phyloP scores from a whole-genome alignment of 768 basidiomycete genomes.

The Crucibulum laeve region DNA sequence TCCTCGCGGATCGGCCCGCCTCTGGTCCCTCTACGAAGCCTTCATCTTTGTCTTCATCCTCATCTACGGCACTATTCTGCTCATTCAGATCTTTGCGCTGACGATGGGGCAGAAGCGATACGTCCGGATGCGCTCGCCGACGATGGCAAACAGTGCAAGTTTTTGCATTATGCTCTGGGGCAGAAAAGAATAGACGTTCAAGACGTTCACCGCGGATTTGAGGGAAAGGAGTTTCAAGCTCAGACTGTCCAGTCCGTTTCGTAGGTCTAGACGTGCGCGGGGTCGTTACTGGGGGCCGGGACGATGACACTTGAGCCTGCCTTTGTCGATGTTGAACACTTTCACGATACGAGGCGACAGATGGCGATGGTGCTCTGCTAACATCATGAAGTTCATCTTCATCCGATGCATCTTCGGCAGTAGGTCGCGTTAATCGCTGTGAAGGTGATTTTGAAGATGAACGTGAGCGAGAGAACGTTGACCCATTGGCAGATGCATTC shows the following conservation, averaged over 20 bases:
- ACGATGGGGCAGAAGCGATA: too few species aligned
- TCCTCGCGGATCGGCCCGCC: slow-evolving; percentile 11
- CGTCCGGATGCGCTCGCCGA: too few species aligned
- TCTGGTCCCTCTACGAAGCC: slow-evolving; percentile 42
- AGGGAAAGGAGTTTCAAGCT: slow-evolving; percentile 64
- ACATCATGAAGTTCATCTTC: slow-evolving; percentile 3
- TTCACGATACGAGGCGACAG: not conserved
- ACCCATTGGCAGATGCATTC: slow-evolving; percentile 22
- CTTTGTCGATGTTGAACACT: not conserved
- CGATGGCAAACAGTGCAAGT: slow-evolving; percentile 68
- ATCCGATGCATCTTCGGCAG: slow-evolving; percentile 12
- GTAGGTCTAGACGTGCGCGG: not conserved
- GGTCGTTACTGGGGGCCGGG: slow-evolving; percentile 5
- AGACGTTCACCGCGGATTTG: slow-evolving; percentile 75
- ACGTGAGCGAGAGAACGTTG: not conserved
- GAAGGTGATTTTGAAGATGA: slow-evolving; percentile 3
- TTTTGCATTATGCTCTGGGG: slow-evolving; percentile 67
- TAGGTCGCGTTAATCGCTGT: not conserved
- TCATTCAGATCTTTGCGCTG: too few species aligned
- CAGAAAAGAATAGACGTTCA: slow-evolving; percentile 78
- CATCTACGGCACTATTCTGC: slow-evolving; percentile 5
- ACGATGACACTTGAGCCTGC: slow-evolving; percentile 4
- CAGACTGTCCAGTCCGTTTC: slow-evolving; percentile 6
- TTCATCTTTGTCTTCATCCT: slow-evolving; percentile 37
- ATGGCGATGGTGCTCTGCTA: slow-evolving; percentile 5